Percentiles rank a stretch among this genome's conserved stretches.
Conservation (phyloP, 768 basidiomycete species). For the Macrolepiota albuminosa region DNA sequence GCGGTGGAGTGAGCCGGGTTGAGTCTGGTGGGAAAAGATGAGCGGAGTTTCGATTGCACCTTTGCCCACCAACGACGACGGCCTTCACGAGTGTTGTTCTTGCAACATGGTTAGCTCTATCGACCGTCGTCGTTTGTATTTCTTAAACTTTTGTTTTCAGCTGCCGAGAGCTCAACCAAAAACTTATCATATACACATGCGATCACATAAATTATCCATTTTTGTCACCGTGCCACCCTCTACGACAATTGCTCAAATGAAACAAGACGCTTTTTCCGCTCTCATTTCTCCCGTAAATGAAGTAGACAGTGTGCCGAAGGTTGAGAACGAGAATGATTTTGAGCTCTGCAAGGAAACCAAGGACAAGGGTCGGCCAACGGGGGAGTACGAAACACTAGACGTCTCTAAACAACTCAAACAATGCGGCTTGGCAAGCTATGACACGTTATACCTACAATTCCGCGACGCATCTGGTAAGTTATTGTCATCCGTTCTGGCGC, state of each 20-base stretch:
- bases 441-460: constrained; percentile 64
- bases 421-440: constrained; percentile 57
- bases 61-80: constrained; percentile 10
- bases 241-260: constrained; percentile 52
- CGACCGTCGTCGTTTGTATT: not conserved
- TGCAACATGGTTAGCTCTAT: constrained; percentile 18
- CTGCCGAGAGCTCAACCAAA: constrained; percentile 54
- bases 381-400: constrained; percentile 50
- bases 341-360: constrained; percentile 55
- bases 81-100: constrained; percentile 1
- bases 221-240: constrained; percentile 52
- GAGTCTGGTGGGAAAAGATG: constrained; percentile 18
- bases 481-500: constrained; percentile 1
- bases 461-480: constrained; percentile 55
- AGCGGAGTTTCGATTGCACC: constrained; percentile 23
- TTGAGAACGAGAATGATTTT: constrained; percentile 35
- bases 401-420: constrained; percentile 39
- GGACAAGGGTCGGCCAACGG: constrained; percentile 47
- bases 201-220: constrained; percentile 68
- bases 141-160: constrained; percentile 18
- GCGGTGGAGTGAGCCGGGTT: constrained; percentile 18
- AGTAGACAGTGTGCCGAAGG: constrained; percentile 25
- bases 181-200: constrained; percentile 63
- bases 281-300: constrained; percentile 45
- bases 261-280: constrained; percentile 59